Percentiles rank a stretch among this genome's conserved stretches.
These are phyloP conservation scores for Annulohypoxylon moriforme DNA, from an alignment of 495 filamentous ascomycete genomes.

Conservation along the genomic window DNA sequence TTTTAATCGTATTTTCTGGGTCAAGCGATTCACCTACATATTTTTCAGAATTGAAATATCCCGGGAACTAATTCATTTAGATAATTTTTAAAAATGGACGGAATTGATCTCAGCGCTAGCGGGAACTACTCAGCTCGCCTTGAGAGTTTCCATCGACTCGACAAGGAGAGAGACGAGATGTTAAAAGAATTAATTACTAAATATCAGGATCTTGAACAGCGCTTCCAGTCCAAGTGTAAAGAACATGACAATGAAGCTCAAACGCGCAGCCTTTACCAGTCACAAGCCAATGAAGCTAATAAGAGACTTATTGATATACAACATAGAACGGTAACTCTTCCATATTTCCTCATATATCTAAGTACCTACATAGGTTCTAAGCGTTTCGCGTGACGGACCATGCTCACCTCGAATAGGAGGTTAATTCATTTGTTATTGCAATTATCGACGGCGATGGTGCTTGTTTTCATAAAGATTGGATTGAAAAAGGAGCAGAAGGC, in stretches of 20 bases:
- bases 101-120: slow-evolving; percentile 1
- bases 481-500: slow-evolving; percentile 64
- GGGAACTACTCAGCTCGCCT: slow-evolving; percentile 28
- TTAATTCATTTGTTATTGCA: slow-evolving; percentile 68
- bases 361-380: background rate
- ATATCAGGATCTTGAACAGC: slow-evolving; percentile 24
- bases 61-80: background rate
- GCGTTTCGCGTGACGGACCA: background rate
- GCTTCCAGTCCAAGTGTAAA: slow-evolving; percentile 34
- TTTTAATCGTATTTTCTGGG: too few species aligned
- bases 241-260: slow-evolving; percentile 29
- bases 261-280: slow-evolving; percentile 29
- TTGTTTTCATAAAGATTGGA: slow-evolving; percentile 67
- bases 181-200: slow-evolving; percentile 34
- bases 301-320: slow-evolving; percentile 25
- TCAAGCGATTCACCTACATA: too few species aligned
- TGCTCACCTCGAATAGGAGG: slow-evolving; percentile 25
- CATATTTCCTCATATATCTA: background rate
- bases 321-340: slow-evolving; percentile 29
- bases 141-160: slow-evolving; percentile 22
- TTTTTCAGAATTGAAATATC: background rate
- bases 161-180: slow-evolving; percentile 34
- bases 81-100: slow-evolving; percentile 25
- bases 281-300: slow-evolving; percentile 28
- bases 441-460: slow-evolving; percentile 73